Conservation (phyloP, 192 early-diverging fungal species). For the Pilaira anomala region DNA sequence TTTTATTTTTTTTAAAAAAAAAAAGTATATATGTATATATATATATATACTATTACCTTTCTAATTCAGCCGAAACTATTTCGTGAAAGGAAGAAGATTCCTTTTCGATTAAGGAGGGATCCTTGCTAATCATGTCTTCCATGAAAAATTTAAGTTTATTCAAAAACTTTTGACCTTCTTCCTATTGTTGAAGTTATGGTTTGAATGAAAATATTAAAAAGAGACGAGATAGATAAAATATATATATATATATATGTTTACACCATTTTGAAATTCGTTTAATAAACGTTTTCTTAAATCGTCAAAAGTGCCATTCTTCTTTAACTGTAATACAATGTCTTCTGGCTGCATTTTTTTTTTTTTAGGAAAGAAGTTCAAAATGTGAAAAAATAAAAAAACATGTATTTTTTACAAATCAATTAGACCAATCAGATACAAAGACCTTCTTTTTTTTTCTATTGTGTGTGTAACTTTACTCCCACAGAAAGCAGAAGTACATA, state of each 20-base stretch:
- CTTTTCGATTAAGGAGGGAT: slow-evolving; percentile 17
- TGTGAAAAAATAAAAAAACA: too few species aligned
- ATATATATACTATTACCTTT: not conserved
- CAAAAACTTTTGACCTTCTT: slow-evolving; percentile 11
- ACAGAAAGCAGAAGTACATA: too few species aligned
- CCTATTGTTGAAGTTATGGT: not conserved
- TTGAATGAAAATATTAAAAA: not conserved
- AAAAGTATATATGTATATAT: not conserved
- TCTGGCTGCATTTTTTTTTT: slow-evolving; percentile 25
- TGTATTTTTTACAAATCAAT: too few species aligned
- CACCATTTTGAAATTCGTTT: slow-evolving; percentile 22
- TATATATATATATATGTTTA: slow-evolving; percentile 10
- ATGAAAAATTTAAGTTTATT: slow-evolving; percentile 11
- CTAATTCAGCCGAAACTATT: slow-evolving; percentile 11
- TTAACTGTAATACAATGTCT: slow-evolving; percentile 26
- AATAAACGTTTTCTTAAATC: slow-evolving; percentile 21
- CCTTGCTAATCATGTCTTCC: slow-evolving; percentile 13
- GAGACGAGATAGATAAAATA: not conserved
- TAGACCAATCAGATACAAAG: too few species aligned
- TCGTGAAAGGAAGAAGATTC: slow-evolving; percentile 12
- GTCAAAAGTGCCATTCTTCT: slow-evolving; percentile 30
- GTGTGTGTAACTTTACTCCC: too few species aligned
- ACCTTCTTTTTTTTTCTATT: too few species aligned
- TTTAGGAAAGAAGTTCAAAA: too few species aligned
- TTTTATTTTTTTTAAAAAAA: not conserved